These are phyloP conservation scores for Ogataea chonburiensis DNA, from an alignment of 805 yeast genomes.

Conservation along the genomic window DNA sequence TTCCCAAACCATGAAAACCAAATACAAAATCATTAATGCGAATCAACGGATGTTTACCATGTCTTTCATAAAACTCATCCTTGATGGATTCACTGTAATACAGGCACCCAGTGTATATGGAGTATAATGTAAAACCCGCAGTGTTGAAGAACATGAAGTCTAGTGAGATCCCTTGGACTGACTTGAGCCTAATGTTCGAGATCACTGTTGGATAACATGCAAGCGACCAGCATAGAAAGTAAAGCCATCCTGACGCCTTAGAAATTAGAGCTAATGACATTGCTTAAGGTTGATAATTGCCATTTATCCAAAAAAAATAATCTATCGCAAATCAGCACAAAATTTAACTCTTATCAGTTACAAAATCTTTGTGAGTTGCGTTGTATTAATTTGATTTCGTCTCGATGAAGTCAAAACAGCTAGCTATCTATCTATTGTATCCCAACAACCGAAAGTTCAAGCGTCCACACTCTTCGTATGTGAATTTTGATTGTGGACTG, in stretches of 20 bases:
- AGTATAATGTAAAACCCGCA: conserved; percentile 33
- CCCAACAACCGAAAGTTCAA: conserved; percentile 88
- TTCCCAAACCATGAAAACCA: conserved; percentile 30
- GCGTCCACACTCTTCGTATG: conserved; percentile 93
- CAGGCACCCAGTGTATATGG: conserved; percentile 30
- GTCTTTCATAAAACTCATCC: conserved; percentile 29
- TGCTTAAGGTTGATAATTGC: background rate
- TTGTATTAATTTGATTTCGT: no score
- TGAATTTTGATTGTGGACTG: conserved; percentile 64
- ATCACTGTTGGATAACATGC: conserved; percentile 35
- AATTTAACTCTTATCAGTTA: conserved; percentile 7
- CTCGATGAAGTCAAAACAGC: no score
- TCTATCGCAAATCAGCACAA: background rate
- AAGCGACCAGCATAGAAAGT: conserved; percentile 33
- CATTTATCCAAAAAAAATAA: background rate
- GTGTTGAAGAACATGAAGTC: conserved; percentile 37
- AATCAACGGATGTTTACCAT: conserved; percentile 31
- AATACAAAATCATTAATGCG: conserved; percentile 34
- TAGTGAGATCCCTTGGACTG: conserved; percentile 36
- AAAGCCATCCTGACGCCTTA: conserved; percentile 31
- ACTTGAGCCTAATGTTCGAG: conserved; percentile 31
- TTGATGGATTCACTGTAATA: conserved; percentile 25
- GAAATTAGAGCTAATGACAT: conserved; percentile 14
- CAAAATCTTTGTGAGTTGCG: no score
- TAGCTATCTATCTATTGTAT: conserved; percentile 59